Base-by-base conservation (phyloP, 2,329 filamentous ascomycete species). In the Byssochlamys sp. region DNA sequence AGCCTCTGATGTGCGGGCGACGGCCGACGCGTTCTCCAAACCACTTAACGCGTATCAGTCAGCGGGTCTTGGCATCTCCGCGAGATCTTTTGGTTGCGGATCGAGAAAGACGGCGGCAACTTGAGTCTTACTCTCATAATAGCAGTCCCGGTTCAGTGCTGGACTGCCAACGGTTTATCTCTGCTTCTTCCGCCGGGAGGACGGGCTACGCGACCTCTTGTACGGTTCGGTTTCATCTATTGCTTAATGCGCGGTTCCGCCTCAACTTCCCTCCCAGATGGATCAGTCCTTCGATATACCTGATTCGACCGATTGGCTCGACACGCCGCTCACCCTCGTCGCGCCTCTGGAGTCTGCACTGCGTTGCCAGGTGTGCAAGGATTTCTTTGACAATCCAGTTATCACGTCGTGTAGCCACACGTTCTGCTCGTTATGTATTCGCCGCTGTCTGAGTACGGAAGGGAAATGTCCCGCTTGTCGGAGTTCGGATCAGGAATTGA, bases 311-410 rank as follows among this genome's bases (percentile, higher is more conserved):
- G 76, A 80, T 67, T 80, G 77, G 77, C 69, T 79, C 52, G 64
- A 67, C 48, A 79, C 78, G 49, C 77, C 77, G 50, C 71, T 80
- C 56, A 68, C 70, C 12, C 62, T 70, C 33, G 69, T 78, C 49
- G 69, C 73, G 57, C 73, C 73, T 52, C 67, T 99, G 61, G 94
- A 99, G 68, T 85, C 88, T 59, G 85, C 91, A 2, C 80, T 99
- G 24, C 89, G 94, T 65, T 99, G 94, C 75, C 90, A 97, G 73
- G 89, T 99, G 59, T 99, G 94, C 83, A 97, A 97, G 71, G 95
- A 99, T 73, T 95, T 97, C 75, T 97, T 89, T 77, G 85, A 85
- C 60, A 95, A 91, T 54, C 94, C 94, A 0, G 94, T 99, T 83
- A 87, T 96, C 61, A 99, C 94, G 0, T 89, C 89, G 1, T 99